Evolutionary conservation across 192 early-diverging fungal genomes (phyloP).

Genomic region (Rhizophagus clarus): DNA sequence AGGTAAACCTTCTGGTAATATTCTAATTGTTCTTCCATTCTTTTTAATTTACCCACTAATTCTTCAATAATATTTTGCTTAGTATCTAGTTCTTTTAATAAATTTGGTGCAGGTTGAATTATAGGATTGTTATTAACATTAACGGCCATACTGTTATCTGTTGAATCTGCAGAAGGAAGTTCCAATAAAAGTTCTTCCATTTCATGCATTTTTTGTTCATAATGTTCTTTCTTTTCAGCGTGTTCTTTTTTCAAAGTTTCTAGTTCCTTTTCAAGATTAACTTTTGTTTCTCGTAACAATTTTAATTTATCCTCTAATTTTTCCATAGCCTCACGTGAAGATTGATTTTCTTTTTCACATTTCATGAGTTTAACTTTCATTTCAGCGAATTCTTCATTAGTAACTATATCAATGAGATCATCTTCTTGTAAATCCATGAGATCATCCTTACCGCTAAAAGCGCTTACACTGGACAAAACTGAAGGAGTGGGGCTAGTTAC

Average conservation of each 20-base stretch:
- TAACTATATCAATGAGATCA: not conserved
- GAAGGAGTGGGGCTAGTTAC: constrained; percentile 13
- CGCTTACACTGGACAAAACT: constrained; percentile 15
- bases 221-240: not conserved
- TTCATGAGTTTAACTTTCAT: constrained; percentile 12
- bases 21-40: constrained; percentile 32
- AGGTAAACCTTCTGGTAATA: constrained; percentile 34
- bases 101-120: constrained; percentile 1
- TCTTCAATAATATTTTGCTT: constrained; percentile 31
- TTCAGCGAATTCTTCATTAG: not conserved
- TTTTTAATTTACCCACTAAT: constrained; percentile 27
- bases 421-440: constrained; percentile 11
- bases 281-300: not conserved
- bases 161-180: not conserved
- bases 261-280: constrained; percentile 10
- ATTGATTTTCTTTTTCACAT: constrained; percentile 19
- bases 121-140: not conserved
- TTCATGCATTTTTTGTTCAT: constrained; percentile 21
- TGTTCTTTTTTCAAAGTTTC: not conserved
- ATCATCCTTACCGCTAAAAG: constrained; percentile 2
- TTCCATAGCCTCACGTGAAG: not conserved
- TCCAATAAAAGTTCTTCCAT: constrained; percentile 20
- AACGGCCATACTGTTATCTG: not conserved
- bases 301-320: constrained; percentile 22
- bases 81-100: constrained; percentile 23